These are phyloP conservation scores for Fusarium burgessii DNA, from an alignment of 2,329 filamentous ascomycete species.

Conservation along the genomic window DNA sequence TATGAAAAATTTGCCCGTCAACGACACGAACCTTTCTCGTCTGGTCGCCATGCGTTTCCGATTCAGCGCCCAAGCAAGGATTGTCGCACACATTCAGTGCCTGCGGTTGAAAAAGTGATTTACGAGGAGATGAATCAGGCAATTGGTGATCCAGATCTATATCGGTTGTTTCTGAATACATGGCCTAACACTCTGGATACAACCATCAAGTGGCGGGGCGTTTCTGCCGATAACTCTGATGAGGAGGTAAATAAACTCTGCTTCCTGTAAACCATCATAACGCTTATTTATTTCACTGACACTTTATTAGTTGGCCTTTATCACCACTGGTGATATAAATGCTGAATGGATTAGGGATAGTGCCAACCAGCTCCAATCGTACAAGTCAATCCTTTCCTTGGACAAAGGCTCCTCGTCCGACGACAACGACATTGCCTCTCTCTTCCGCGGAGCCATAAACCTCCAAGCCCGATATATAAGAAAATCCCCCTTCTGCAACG, in stretches of 20 bases:
- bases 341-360: conserved; percentile 95
- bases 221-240: conserved; percentile 64
- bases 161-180: conserved; percentile 76
- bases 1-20: conserved; percentile 52
- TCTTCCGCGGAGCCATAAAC: conserved; percentile 82
- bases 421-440: conserved; percentile 67
- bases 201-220: conserved; percentile 76
- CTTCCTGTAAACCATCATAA: background rate
- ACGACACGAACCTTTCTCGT: conserved; percentile 76
- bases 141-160: conserved; percentile 82
- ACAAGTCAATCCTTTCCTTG: conserved; percentile 71
- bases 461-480: conserved; percentile 79
- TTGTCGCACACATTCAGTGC: conserved; percentile 85
- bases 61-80: conserved; percentile 80
- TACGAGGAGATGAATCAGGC: conserved; percentile 70
- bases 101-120: conserved; percentile 81
- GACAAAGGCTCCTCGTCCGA: conserved; percentile 58
- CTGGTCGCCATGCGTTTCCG: conserved; percentile 80
- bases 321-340: conserved; percentile 89
- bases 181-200: conserved; percentile 83
- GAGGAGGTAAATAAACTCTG: conserved; percentile 64
- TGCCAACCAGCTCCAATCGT: conserved; percentile 82
- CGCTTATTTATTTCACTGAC: background rate
- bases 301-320: conserved; percentile 71
- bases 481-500: conserved; percentile 86